phyloP scores from a whole-genome alignment of 1,284 basidiomycete species.

The Rhodotorula sp. region DNA sequence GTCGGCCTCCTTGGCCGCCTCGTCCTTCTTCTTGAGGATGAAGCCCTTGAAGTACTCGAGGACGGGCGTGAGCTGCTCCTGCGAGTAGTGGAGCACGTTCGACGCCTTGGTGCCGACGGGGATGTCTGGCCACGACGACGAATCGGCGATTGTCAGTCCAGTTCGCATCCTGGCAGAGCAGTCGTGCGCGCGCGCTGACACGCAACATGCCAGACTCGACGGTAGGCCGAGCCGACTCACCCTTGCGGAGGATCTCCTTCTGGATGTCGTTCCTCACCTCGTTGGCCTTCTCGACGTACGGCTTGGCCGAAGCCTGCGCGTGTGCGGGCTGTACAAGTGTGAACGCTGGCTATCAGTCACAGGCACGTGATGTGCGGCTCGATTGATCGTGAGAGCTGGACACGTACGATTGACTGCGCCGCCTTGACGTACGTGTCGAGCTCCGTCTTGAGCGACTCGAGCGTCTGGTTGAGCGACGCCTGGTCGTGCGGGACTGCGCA shows the following conservation, averaged over 20 bases:
- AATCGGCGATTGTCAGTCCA: neutral
- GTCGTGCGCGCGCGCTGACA: neutral
- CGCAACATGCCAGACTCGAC: rapidly evolving
- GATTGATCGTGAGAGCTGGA: neutral
- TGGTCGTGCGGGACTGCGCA: constrained; percentile 32
- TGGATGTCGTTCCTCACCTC: constrained; percentile 28
- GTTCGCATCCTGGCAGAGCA: neutral
- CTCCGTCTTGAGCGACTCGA: constrained; percentile 27
- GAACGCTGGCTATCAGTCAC: too few species aligned
- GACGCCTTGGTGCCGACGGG: constrained; percentile 25
- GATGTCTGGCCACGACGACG: constrained; percentile 10
- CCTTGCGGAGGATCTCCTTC: constrained; percentile 26
- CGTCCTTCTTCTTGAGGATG: constrained; percentile 27
- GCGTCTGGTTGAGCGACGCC: constrained; percentile 21
- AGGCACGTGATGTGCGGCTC: neutral
- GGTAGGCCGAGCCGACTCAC: constrained; percentile 7
- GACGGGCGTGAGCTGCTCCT: constrained; percentile 34
- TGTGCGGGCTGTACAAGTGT: too few species aligned
- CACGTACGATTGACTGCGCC: constrained; percentile 26
- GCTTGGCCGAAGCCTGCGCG: constrained; percentile 32
- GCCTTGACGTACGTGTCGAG: constrained; percentile 34
- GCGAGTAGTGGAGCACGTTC: constrained; percentile 38
- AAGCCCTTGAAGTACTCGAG: constrained; percentile 24
- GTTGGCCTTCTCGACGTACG: constrained; percentile 21
- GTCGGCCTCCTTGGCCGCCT: constrained; percentile 9